Evolutionary conservation across 2,329 filamentous ascomycete species (phyloP).

Genomic region (Parascedosporium putredinis): DNA sequence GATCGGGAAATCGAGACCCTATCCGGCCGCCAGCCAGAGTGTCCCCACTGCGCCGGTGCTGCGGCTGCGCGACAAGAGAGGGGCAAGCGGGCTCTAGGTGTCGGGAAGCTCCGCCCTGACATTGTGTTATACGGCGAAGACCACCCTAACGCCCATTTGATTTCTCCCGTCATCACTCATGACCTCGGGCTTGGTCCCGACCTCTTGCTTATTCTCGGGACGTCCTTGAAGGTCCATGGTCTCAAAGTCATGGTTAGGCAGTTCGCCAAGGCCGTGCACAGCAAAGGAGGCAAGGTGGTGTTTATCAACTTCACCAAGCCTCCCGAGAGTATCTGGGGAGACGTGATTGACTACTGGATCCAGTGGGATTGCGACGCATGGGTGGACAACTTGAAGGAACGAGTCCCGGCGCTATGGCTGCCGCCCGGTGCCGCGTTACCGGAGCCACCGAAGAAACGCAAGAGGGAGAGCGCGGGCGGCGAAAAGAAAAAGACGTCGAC

Average conservation of each 20-base stretch:
- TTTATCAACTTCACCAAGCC: constrained; percentile 67
- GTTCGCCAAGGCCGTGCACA: constrained; percentile 62
- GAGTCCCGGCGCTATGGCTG: constrained; percentile 50
- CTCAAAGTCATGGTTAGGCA: constrained; percentile 61
- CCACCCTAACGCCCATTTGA: constrained; percentile 57
- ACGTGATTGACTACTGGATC: constrained; percentile 64
- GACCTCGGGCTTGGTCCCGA: constrained; percentile 56
- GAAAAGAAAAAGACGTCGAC: constrained; percentile 9
- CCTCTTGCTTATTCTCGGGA: constrained; percentile 59
- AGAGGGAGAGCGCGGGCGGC: constrained; percentile 17
- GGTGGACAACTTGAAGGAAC: constrained; percentile 52
- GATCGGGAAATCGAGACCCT: constrained; percentile 45
- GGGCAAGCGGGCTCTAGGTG: constrained; percentile 56
- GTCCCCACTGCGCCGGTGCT: constrained; percentile 53
- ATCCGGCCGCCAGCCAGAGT: constrained; percentile 55
- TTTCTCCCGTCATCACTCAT: constrained; percentile 58
- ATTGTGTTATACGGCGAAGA: constrained; percentile 68
- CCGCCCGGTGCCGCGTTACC: constrained; percentile 30
- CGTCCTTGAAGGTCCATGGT: constrained; percentile 60
- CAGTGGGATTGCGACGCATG: constrained; percentile 67
- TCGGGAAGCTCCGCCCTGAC: constrained; percentile 59
- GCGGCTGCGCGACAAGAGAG: constrained; percentile 51
- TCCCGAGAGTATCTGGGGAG: constrained; percentile 61
- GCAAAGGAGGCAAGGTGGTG: constrained; percentile 55
- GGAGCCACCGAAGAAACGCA: constrained; percentile 32